Evolutionary conservation across 2,329 filamentous ascomycete species (phyloP), one percentile per base, ranked within the genome.

Genomic region (Bertia moriformis): DNA sequence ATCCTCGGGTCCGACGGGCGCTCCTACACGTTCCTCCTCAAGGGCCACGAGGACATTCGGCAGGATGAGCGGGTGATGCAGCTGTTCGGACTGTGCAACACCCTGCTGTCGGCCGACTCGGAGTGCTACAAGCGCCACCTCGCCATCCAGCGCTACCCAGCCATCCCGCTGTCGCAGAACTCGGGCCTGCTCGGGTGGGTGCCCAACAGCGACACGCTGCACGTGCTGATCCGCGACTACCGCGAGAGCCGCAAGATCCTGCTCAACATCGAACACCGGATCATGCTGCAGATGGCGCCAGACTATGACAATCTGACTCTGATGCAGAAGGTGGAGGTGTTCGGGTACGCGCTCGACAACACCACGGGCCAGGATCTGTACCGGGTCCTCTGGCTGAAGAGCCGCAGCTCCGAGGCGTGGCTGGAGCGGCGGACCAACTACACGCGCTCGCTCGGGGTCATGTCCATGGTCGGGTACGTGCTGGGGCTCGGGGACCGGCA

Each of bases 401-500:
- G 86, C 54, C 95, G 94, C 68, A 93, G 84, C 44, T 95, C 89
- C 0, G 91, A 99, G 59, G 83, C 89, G 2, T 99, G 91, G 91
- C 77, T 99, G 24, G 91, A 96, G 59, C 75, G 91, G 33, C 82
- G 91, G 39, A 98, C 93, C 14, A 98, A 94, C 56, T 99, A 98
- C 63, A 98, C 91, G 14, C 82, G 91, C 42, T 96, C 89, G 1
- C 69, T 98, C 2, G 91, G 86, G 49, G 91, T 96, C 51, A 99
- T 98, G 91, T 95, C 87, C 14, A 98, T 99, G 87, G 91, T 96
- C n/a, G 91, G 91, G 45, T 99, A 99, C 59, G 96, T 99, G 46
- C 76, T 99, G 15, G 93, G 91, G 43, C 69, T 99, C 13, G 91
- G 91, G 40, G 91, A 99, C 62, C 80, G 93, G 37, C 91, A 99